Conservation (phyloP, 768 basidiomycete genomes). For the Pulveroboletus sp. region DNA sequence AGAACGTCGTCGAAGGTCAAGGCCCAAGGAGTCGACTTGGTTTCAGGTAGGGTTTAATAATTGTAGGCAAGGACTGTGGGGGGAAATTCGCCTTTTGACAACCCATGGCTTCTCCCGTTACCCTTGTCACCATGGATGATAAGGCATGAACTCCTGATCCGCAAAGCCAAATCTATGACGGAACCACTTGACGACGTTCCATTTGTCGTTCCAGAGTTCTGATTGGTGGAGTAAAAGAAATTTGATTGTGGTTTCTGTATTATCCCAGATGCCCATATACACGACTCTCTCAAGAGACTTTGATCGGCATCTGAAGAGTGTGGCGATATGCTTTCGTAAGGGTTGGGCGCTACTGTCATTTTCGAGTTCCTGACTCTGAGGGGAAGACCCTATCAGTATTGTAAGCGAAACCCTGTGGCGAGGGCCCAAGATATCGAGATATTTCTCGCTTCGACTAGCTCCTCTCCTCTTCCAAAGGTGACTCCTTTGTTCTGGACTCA, state of each 20-base stretch:
- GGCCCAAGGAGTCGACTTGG: background rate
- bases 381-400: conserved; percentile 7
- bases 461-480: too few relatives aligned
- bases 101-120: conserved; percentile 1
- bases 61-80: too few relatives aligned
- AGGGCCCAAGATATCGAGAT: too few relatives aligned
- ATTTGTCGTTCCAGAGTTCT: background rate
- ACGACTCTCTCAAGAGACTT: background rate
- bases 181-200: background rate
- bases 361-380: conserved; percentile 15
- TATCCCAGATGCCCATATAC: background rate
- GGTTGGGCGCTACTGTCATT: conserved; percentile 9
- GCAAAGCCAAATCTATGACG: background rate
- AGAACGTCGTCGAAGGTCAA: background rate
- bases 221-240: background rate
- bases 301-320: conserved; percentile 14
- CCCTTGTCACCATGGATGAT: background rate
- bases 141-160: background rate
- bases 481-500: background rate
- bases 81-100: conserved; percentile 1
- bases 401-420: too few relatives aligned
- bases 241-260: background rate
- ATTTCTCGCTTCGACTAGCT: too few relatives aligned
- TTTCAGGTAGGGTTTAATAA: too few relatives aligned
- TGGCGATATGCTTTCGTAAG: conserved; percentile 13